Evolutionary conservation across 257 asterid species (phyloP).

Genomic region (Solanum ossicruentum): DNA sequence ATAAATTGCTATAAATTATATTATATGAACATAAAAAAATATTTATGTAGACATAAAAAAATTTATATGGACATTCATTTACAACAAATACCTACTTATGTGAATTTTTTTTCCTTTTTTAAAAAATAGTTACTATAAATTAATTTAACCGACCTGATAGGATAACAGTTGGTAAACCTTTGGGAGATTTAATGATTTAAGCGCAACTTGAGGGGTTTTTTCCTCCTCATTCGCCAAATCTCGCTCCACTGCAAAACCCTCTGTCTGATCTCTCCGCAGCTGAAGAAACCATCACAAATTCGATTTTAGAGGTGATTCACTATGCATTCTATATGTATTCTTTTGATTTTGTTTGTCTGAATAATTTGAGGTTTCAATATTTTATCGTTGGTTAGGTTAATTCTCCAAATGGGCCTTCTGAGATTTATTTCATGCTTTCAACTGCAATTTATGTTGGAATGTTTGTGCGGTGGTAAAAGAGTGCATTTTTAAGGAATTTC

Average conservation of each 20-base stretch:
- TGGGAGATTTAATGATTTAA: too few species aligned
- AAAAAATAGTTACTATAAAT: too few species aligned
- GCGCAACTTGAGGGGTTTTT: too few species aligned
- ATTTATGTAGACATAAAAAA: too few species aligned
- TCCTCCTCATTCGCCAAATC: too few species aligned
- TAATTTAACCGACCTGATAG: too few species aligned
- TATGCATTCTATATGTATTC: not conserved
- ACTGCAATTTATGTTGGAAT: not conserved
- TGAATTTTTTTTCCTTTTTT: too few species aligned
- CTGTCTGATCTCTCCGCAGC: not conserved
- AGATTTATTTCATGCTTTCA: not conserved
- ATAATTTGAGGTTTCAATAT: not conserved
- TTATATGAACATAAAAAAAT: too few species aligned
- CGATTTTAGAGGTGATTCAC: not conserved
- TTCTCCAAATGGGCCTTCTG: not conserved
- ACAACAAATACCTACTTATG: too few species aligned
- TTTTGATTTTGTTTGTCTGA: not conserved
- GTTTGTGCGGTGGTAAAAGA: not conserved
- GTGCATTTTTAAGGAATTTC: not conserved
- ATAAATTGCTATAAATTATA: too few species aligned
- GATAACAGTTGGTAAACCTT: too few species aligned
- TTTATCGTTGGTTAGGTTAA: not conserved
- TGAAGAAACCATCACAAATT: not conserved
- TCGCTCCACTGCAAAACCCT: not conserved
- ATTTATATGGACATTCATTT: too few species aligned